These are phyloP conservation scores for Seiridium cupressi DNA, from an alignment of 2,329 filamentous ascomycete genomes.

Conservation along the genomic window DNA sequence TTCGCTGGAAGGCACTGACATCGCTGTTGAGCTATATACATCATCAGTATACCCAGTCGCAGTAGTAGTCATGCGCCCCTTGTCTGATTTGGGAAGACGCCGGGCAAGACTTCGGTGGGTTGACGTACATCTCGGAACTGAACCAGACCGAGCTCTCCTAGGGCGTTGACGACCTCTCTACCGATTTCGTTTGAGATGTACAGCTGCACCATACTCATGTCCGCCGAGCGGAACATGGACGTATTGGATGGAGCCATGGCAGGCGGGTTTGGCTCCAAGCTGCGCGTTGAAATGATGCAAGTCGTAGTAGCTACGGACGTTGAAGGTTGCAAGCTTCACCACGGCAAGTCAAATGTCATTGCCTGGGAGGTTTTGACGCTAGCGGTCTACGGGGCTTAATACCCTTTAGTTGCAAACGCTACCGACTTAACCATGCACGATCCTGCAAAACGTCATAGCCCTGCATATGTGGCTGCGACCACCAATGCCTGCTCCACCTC, in stretches of 20 bases:
- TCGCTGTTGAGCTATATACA: constrained; percentile 78
- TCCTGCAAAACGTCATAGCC: not conserved
- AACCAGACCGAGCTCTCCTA: constrained; percentile 93
- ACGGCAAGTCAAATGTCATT: not conserved
- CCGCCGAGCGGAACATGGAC: constrained; percentile 98
- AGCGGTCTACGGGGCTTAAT: not conserved
- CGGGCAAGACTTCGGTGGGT: constrained; percentile 17
- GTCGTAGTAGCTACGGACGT: not conserved
- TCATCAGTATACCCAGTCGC: constrained; percentile 11
- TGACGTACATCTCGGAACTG: constrained; percentile 91
- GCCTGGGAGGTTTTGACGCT: constrained; percentile 2
- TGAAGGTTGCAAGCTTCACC: constrained; percentile 2
- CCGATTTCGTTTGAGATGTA: constrained; percentile 99
- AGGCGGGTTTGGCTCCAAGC: constrained; percentile 12
- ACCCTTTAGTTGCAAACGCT: not conserved
- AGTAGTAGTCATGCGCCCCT: too few species aligned
- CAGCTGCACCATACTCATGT: constrained; percentile 99
- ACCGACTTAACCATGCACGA: not conserved
- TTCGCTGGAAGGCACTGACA: constrained; percentile 91
- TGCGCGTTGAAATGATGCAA: not conserved
- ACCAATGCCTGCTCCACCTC: not conserved
- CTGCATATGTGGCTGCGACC: not conserved
- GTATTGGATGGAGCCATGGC: constrained; percentile 70
- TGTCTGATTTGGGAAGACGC: not conserved
- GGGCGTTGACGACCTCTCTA: constrained; percentile 91